Percentiles rank a stretch among this genome's conserved stretches.
Conservation (phyloP, 805 yeast species). For the Metschnikowia gelsemii region DNA sequence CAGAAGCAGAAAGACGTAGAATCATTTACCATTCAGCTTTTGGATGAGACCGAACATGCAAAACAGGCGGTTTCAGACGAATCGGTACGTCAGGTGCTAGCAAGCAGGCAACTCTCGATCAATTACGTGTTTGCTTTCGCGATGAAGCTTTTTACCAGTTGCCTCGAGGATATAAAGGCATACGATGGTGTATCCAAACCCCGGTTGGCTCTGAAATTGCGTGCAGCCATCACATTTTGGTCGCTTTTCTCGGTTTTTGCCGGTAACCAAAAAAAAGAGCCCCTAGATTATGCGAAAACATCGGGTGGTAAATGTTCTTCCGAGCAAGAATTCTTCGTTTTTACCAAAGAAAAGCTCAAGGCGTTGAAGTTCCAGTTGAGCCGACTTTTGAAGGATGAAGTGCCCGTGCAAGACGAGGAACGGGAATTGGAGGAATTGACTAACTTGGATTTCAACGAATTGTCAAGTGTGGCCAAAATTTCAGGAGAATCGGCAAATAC, state of each 20-base stretch:
- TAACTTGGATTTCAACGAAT: background rate
- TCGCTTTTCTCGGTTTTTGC: constrained; percentile 44
- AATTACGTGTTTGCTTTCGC: constrained; percentile 44
- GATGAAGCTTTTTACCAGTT: constrained; percentile 50
- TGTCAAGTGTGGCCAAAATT: background rate
- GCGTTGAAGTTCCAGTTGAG: constrained; percentile 42
- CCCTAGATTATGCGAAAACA: constrained; percentile 41
- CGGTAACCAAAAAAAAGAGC: constrained; percentile 21
- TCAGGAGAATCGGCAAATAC: background rate
- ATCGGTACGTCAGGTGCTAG: constrained; percentile 48
- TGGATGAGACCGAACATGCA: constrained; percentile 68
- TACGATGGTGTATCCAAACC: constrained; percentile 39
- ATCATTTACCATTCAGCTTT: constrained; percentile 53
- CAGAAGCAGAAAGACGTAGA: constrained; percentile 55
- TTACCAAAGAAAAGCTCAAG: constrained; percentile 52
- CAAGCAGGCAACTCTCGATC: constrained; percentile 53
- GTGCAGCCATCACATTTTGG: constrained; percentile 55
- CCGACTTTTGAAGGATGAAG: constrained; percentile 38
- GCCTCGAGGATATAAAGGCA: constrained; percentile 42
- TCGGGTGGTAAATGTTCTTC: constrained; percentile 66
- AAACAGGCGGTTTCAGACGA: constrained; percentile 46
- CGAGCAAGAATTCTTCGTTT: constrained; percentile 52
- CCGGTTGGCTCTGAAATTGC: constrained; percentile 50
- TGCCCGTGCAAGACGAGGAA: constrained; percentile 28
- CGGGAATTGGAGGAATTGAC: constrained; percentile 25